These are phyloP conservation scores for Scleroderma citrinum DNA, from an alignment of 768 basidiomycete species.

Conservation along the genomic window DNA sequence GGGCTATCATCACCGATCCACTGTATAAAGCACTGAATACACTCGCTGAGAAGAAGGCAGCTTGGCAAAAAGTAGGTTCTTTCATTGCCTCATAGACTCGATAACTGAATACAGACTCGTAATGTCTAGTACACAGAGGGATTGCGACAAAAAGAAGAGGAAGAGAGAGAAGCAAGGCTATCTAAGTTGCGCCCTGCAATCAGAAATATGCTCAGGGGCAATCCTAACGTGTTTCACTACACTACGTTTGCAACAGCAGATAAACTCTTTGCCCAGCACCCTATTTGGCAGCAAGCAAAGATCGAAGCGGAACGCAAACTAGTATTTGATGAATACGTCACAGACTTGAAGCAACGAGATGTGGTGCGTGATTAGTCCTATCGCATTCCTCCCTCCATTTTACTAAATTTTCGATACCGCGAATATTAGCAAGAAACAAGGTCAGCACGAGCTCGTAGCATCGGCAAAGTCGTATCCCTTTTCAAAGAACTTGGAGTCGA, in stretches of 20 bases:
- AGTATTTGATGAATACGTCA: constrained; percentile 89
- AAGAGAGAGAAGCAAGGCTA: constrained; percentile 79
- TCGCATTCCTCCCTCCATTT: not conserved
- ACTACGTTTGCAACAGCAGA: constrained; percentile 89
- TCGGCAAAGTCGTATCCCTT: constrained; percentile 75
- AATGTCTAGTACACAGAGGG: constrained; percentile 57
- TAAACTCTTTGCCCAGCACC: constrained; percentile 77
- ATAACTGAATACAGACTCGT: constrained; percentile 5
- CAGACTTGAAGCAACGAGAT: constrained; percentile 82
- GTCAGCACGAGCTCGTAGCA: constrained; percentile 69
- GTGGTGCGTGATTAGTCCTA: constrained; percentile 50
- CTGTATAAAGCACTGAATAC: constrained; percentile 92
- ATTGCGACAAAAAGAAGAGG: constrained; percentile 75
- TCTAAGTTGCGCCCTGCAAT: constrained; percentile 82
- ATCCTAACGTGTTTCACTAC: constrained; percentile 86
- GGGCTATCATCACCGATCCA: constrained; percentile 96
- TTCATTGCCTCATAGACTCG: not conserved
- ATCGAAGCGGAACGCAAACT: constrained; percentile 80
- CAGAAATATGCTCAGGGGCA: constrained; percentile 80
- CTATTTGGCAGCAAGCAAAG: constrained; percentile 86
- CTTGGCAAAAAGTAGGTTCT: constrained; percentile 80
- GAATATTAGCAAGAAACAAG: constrained; percentile 66
- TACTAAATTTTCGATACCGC: constrained; percentile 3
- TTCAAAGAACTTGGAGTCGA: constrained; percentile 88
- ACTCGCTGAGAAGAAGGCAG: constrained; percentile 89